A percentile compares a stretch with the other conserved stretches of the same genome.
phyloP scores from a whole-genome alignment of 257 asterid species.

The Solanum peruvianum region DNA sequence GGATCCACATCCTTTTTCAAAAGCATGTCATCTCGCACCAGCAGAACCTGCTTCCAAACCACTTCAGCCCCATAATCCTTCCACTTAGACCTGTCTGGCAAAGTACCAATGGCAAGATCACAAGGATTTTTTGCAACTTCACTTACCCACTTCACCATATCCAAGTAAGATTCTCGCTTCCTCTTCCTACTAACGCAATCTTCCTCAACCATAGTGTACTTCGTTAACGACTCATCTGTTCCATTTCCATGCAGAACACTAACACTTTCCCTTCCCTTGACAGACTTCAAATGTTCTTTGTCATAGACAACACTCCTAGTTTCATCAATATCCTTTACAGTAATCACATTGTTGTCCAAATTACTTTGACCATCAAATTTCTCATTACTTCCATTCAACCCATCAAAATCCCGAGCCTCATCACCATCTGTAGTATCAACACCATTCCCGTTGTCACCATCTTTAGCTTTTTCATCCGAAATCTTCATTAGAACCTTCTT shows the following conservation, averaged over 20 bases:
- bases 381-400: background rate
- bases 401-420: background rate
- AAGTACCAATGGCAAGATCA: conserved; percentile 20
- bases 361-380: background rate
- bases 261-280: background rate
- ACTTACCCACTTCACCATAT: conserved; percentile 50
- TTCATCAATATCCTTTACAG: background rate
- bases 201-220: background rate
- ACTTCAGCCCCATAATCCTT: conserved; percentile 39
- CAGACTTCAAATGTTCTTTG: background rate
- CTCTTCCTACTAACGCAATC: conserved; percentile 37
- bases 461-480: background rate
- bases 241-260: conserved; percentile 8
- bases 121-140: conserved; percentile 60
- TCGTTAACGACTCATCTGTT: background rate
- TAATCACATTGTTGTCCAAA: background rate
- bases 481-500: background rate
- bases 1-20: conserved; percentile 30
- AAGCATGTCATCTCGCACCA: conserved; percentile 49
- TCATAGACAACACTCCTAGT: background rate
- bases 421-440: background rate
- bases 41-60: conserved; percentile 59
- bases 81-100: conserved; percentile 71
- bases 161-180: conserved; percentile 28
- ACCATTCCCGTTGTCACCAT: background rate